phyloP scores from a whole-genome alignment of 2,329 filamentous ascomycete species.

The Penicillium sp. region DNA sequence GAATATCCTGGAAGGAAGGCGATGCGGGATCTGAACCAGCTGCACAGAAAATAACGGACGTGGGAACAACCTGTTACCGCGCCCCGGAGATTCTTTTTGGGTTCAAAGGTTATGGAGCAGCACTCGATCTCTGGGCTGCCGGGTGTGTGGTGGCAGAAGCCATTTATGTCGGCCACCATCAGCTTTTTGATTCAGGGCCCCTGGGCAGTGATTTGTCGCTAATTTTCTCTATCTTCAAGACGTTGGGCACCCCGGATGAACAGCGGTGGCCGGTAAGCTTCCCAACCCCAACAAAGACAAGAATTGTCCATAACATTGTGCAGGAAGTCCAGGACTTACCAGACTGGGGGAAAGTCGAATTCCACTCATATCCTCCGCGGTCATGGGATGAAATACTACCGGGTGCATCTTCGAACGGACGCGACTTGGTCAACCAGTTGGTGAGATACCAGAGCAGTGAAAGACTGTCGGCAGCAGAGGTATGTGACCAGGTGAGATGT shows the following conservation, averaged over 20 bases:
- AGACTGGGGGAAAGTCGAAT: constrained; percentile 84
- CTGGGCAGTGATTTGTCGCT: constrained; percentile 88
- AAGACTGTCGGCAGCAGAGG: constrained; percentile 65
- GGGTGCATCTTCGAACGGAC: constrained; percentile 54
- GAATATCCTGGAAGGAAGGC: constrained; percentile 75
- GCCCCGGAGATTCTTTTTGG: constrained; percentile 89
- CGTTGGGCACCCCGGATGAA: constrained; percentile 78
- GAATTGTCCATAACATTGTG: constrained; percentile 2
- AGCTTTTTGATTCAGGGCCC: constrained; percentile 82
- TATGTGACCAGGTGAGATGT: constrained; percentile 27
- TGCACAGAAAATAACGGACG: constrained; percentile 76
- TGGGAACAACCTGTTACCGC: constrained; percentile 88
- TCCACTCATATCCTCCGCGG: constrained; percentile 65
- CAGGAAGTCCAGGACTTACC: constrained; percentile 55
- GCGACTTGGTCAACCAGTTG: constrained; percentile 63
- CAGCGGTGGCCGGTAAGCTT: constrained; percentile 72
- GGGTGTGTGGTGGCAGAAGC: constrained; percentile 82
- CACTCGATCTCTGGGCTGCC: constrained; percentile 84
- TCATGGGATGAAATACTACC: constrained; percentile 69
- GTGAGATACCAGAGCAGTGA: constrained; percentile 68
- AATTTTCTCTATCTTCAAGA: constrained; percentile 89
- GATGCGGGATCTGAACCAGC: constrained; percentile 58
- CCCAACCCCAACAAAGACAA: not conserved
- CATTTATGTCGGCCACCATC: constrained; percentile 51
- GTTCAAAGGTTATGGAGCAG: constrained; percentile 64